Conservation (phyloP, 495 filamentous ascomycete species). For the Cetradonia linearis region DNA sequence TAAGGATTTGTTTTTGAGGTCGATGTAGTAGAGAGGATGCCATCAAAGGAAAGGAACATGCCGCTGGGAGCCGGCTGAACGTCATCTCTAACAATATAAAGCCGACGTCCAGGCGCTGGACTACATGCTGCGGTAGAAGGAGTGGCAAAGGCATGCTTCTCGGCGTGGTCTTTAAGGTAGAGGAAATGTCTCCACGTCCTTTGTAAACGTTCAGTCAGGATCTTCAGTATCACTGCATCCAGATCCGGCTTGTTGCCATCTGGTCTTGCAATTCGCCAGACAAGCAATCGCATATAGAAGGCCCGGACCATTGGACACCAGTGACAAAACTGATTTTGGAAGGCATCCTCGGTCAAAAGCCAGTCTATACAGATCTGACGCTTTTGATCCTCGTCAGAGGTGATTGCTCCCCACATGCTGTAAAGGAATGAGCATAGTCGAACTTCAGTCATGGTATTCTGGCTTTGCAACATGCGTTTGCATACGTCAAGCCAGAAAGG, state of each 20-base stretch:
- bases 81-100: constrained; percentile 88
- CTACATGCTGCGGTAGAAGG: constrained; percentile 75
- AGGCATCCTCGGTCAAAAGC: constrained; percentile 66
- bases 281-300: constrained; percentile 87
- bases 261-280: constrained; percentile 82
- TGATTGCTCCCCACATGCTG: constrained; percentile 66
- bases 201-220: constrained; percentile 58
- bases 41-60: constrained; percentile 58
- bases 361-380: constrained; percentile 64
- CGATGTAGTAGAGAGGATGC: constrained; percentile 39
- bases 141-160: constrained; percentile 41
- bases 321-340: constrained; percentile 81
- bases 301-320: constrained; percentile 98
- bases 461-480: constrained; percentile 71
- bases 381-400: constrained; percentile 57
- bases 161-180: constrained; percentile 55
- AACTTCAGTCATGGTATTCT: constrained; percentile 91
- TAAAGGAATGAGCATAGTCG: constrained; percentile 81
- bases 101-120: constrained; percentile 80
- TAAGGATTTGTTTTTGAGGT: constrained; percentile 33
- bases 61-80: constrained; percentile 46
- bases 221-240: constrained; percentile 66
- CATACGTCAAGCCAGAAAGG: constrained; percentile 81
- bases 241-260: constrained; percentile 54
- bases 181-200: constrained; percentile 72